Evolutionary conservation across 1,284 basidiomycete species (phyloP), one percentile per base, ranked within the genome.

Genomic region (Malassezia globosa): DNA sequence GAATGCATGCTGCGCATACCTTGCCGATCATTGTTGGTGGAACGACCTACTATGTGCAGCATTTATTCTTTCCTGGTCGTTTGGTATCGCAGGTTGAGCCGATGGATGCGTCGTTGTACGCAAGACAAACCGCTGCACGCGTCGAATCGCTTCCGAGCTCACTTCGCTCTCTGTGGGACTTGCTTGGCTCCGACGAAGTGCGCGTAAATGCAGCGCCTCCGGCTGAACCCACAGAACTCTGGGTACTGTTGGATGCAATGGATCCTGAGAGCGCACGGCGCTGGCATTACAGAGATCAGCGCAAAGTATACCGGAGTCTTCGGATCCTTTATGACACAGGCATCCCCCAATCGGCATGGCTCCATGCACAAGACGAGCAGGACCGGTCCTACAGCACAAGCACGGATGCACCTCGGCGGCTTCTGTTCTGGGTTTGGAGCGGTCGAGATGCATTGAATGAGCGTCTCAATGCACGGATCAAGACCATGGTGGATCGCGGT

Each of bases 41-140:
- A 6, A 97, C 92, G 0, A 82, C 87, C 14, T 99, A 99, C 72
- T 99, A 94, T 81, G 83, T 94, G 18, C 92, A 97, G 69, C 87
- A 99, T 70, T 78, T 92, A 33, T 54, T 76, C 25, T 74, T 76
- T 50, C 73, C 73, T 4, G 67, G 73, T 14, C 57, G 67, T n/a
- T 57, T 73, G 34, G 61, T 70, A 16, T 54, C 64, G 13, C 37
- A 52, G 2, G 10, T 27, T 13, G 34, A 14, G 24, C 10, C 40
- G 18, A 21, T 25, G 8, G 16, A 21, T 5, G 46, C 38, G 22
- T 14, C 11, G 21, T 14, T 19, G n/a, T 16, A 42, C 18, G 42
- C 6, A 18, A 19, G 19, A n/a, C 26, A 22, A 21, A 16, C 16
- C 3, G 11, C 11, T 16, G 27, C 19, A 2, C 19, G 29, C 3